phyloP scores from a whole-genome alignment of 805 yeast species.

The Yamadazyma paraphyllophila region DNA sequence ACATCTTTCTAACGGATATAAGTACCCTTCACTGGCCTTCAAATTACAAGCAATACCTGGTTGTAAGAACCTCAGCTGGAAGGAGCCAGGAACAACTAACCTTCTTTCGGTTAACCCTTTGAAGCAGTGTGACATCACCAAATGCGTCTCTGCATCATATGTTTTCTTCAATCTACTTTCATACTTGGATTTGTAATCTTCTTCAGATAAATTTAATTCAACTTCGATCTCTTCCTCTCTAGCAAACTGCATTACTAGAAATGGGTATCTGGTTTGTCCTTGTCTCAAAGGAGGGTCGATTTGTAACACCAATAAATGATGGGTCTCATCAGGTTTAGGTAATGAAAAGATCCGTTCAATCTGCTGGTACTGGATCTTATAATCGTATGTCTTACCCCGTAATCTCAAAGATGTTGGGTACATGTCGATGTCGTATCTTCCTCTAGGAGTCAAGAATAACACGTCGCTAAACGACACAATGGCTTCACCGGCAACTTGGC shows the following conservation, averaged over 20 bases:
- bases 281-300: constrained; percentile 97
- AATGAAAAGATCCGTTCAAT: constrained; percentile 87
- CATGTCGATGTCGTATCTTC: constrained; percentile 96
- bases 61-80: constrained; percentile 69
- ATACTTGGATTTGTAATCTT: constrained; percentile 72
- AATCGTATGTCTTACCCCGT: constrained; percentile 97
- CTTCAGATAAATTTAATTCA: constrained; percentile 81
- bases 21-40: constrained; percentile 92
- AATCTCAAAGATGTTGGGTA: constrained; percentile 82
- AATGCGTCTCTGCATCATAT: constrained; percentile 81
- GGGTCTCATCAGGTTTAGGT: constrained; percentile 92
- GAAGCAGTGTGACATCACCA: constrained; percentile 83
- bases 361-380: constrained; percentile 87
- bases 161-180: constrained; percentile 70
- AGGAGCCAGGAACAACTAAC: constrained; percentile 81
- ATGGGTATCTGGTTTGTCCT: constrained; percentile 96
- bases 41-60: constrained; percentile 90
- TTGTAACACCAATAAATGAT: constrained; percentile 83
- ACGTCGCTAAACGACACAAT: constrained; percentile 90
- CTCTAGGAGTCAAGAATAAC: constrained; percentile 94
- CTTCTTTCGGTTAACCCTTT: constrained; percentile 88
- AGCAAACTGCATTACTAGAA: constrained; percentile 83
- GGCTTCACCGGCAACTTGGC: constrained; percentile 91
- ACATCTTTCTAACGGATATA: constrained; percentile 90
- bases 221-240: constrained; percentile 90